A percentile compares a stretch with the other conserved stretches of the same genome.
phyloP scores from a whole-genome alignment of 805 yeast genomes.

The Candida gorgasii region DNA sequence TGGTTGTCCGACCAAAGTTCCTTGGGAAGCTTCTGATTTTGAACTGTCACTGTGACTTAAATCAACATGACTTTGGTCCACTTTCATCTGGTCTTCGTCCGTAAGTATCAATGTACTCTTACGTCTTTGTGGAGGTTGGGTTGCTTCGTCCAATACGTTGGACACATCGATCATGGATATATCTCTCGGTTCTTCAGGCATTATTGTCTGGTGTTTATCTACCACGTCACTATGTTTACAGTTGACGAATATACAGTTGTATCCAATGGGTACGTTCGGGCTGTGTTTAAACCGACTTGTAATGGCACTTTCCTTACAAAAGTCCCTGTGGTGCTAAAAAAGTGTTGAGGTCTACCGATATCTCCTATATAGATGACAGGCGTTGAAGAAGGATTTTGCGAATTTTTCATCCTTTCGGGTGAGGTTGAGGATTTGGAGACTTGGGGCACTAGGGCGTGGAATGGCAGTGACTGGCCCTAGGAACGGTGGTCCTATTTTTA shows the following conservation, averaged over 20 bases:
- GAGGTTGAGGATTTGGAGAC: not conserved
- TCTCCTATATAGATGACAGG: constrained; percentile 5
- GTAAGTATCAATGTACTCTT: constrained; percentile 72
- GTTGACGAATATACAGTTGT: not conserved
- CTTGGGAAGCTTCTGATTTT: constrained; percentile 6
- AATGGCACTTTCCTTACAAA: no score
- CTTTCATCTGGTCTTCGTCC: constrained; percentile 60
- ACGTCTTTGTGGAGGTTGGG: constrained; percentile 45
- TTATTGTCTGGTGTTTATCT: not conserved
- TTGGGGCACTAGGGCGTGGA: no score
- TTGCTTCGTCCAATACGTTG: constrained; percentile 23
- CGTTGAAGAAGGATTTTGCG: constrained; percentile 3
- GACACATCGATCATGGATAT: constrained; percentile 48
- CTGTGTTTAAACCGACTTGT: no score
- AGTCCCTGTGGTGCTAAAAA: not conserved
- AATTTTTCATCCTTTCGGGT: constrained; percentile 1
- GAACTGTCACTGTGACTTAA: constrained; percentile 17
- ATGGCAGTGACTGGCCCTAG: not conserved
- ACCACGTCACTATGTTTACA: constrained; percentile 1
- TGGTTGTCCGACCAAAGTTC: constrained; percentile 18
- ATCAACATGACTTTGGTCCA: constrained; percentile 22
- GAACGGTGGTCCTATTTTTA: no score
- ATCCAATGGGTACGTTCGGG: no score
- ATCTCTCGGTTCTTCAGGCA: constrained; percentile 22
- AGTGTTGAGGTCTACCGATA: not conserved